phyloP scores from a whole-genome alignment of 2,329 filamentous ascomycete species.

The Phaeosphaeriaceae sp. region DNA sequence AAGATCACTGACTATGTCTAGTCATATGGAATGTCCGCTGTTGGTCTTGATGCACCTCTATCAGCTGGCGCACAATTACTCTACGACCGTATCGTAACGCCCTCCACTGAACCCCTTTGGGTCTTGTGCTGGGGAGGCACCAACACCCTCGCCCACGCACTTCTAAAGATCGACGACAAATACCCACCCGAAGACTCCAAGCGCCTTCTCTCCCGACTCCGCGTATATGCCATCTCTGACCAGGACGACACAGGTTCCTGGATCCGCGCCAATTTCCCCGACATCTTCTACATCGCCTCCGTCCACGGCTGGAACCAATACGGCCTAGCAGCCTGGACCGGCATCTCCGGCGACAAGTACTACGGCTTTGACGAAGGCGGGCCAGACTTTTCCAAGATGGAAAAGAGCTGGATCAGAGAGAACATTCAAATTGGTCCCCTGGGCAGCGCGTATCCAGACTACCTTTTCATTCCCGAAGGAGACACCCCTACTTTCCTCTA shows the following conservation, averaged over 20 bases:
- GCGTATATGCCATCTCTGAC: conserved; percentile 62
- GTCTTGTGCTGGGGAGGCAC: conserved; percentile 63
- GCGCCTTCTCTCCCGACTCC: conserved; percentile 41
- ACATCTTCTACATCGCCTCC: conserved; percentile 64
- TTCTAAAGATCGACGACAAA: conserved; percentile 50
- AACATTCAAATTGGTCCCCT: conserved; percentile 63
- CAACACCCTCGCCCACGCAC: conserved; percentile 61
- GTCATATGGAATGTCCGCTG: conserved; percentile 50
- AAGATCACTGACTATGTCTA: conserved; percentile 10
- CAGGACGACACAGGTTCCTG: conserved; percentile 66
- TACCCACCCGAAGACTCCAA: conserved; percentile 42
- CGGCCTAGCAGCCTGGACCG: conserved; percentile 62
- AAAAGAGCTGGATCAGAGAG: conserved; percentile 60
- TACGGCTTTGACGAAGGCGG: conserved; percentile 59
- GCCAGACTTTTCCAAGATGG: conserved; percentile 58
- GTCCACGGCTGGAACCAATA: conserved; percentile 67
- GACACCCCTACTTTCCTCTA: conserved; percentile 62
- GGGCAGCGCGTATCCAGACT: conserved; percentile 53
- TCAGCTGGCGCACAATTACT: conserved; percentile 57
- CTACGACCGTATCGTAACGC: conserved; percentile 50
- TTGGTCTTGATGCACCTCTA: conserved; percentile 41
- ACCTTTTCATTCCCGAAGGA: conserved; percentile 62
- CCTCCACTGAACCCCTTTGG: conserved; percentile 57
- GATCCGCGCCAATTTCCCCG: conserved; percentile 63
- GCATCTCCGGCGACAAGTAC: conserved; percentile 61